A percentile compares a stretch with the other conserved stretches of the same genome.
These are phyloP conservation scores for Saccharomycopsis javanensis DNA, from an alignment of 805 yeast genomes.

Conservation along the genomic window DNA sequence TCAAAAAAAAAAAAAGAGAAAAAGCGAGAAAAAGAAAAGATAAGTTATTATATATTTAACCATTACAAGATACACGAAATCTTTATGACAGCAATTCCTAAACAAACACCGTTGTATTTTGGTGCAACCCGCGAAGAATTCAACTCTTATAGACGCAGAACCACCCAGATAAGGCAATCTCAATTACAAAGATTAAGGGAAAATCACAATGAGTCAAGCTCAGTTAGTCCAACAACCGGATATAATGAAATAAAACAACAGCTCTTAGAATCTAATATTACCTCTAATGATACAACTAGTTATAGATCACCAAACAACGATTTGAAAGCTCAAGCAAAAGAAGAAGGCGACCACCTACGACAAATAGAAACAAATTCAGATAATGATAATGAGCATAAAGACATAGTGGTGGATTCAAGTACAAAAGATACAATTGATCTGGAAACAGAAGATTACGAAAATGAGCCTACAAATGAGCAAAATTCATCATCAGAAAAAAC, in stretches of 20 bases:
- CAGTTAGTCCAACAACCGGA: too few species aligned
- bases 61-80: background rate
- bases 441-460: background rate
- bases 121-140: background rate
- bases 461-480: background rate
- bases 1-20: too few species aligned
- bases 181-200: background rate
- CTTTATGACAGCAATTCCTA: conserved; percentile 1
- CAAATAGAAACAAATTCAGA: background rate
- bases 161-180: conserved; percentile 1
- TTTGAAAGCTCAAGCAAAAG: too few species aligned
- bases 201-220: background rate
- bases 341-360: too few species aligned
- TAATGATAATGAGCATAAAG: too few species aligned
- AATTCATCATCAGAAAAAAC: background rate
- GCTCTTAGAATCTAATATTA: too few species aligned
- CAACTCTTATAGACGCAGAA: background rate
- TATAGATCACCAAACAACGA: too few species aligned
- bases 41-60: too few species aligned
- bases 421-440: too few species aligned
- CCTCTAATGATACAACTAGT: background rate
- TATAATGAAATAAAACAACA: too few species aligned
- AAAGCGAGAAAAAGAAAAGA: too few species aligned
- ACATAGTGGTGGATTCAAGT: too few species aligned
- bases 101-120: background rate